These are phyloP conservation scores for Sordariomycetes sp. DNA, from an alignment of 2,329 filamentous ascomycete species.

Conservation along the genomic window DNA sequence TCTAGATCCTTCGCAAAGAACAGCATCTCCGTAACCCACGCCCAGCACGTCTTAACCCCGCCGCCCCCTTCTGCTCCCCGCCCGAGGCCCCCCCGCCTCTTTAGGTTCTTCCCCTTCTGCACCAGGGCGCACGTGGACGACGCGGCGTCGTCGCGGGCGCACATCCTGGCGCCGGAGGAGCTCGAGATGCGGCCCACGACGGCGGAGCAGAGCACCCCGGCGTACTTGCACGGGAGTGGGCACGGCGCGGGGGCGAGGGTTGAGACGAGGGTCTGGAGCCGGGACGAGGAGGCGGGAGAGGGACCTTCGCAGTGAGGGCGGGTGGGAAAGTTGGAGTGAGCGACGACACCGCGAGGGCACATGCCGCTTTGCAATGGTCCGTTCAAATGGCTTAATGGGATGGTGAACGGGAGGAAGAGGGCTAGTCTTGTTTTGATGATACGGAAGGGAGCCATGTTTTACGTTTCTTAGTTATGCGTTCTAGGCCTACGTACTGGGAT, in stretches of 20 bases:
- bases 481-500: too few relatives aligned
- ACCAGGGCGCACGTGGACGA: not conserved
- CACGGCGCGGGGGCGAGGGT: not conserved
- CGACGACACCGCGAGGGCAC: not conserved
- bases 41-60: not conserved
- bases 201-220: not conserved
- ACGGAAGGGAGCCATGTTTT: too few relatives aligned
- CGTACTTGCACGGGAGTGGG: not conserved
- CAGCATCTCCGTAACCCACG: not conserved
- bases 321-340: not conserved
- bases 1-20: not conserved
- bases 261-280: constrained; percentile 2
- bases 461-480: too few relatives aligned
- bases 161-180: not conserved
- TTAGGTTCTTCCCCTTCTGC: not conserved
- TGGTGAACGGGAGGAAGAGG: not conserved
- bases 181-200: not conserved
- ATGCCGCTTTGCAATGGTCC: not conserved
- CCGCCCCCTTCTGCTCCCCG: not conserved
- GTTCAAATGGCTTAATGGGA: not conserved
- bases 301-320: not conserved
- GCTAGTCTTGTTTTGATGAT: not conserved
- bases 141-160: not conserved
- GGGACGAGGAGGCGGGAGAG: not conserved
- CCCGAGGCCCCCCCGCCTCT: not conserved